These are phyloP conservation scores for Rhododendron griersonianum DNA, from an alignment of 148 eudicot species.

Conservation along the genomic window DNA sequence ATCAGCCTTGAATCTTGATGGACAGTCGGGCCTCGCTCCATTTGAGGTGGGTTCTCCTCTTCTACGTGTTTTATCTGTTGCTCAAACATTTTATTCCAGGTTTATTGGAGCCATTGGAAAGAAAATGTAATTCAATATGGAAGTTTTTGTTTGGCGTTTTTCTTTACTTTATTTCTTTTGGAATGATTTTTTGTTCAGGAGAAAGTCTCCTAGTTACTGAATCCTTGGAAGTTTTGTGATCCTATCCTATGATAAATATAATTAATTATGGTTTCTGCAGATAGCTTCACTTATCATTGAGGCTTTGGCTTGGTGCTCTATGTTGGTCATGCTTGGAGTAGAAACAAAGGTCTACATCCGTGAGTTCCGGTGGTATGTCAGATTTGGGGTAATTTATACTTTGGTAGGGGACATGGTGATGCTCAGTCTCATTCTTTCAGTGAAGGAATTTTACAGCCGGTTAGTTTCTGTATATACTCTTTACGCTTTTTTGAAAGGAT, in stretches of 20 bases:
- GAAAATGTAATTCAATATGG: neutral
- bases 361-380: constrained; percentile 81
- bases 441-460: constrained; percentile 64
- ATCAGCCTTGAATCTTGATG: constrained; percentile 76
- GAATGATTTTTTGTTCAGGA: neutral
- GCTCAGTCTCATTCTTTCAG: constrained; percentile 72
- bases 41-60: constrained; percentile 56
- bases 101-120: neutral
- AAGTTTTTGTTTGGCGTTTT: too few species aligned
- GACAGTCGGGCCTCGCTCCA: constrained; percentile 69
- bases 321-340: constrained; percentile 65
- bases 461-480: constrained; percentile 24
- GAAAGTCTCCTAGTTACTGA: neutral
- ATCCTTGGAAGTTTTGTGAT: neutral
- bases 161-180: neutral
- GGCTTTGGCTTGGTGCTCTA: constrained; percentile 79
- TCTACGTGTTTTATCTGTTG: constrained; percentile 1
- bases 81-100: neutral
- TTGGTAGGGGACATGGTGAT: constrained; percentile 76
- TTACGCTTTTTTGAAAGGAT: neutral
- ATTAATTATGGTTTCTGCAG: constrained; percentile 31
- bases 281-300: constrained; percentile 54
- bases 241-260: neutral
- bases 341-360: constrained; percentile 82
- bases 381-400: constrained; percentile 75